Conservation (phyloP, 306 rosid genomes). For the Gleditsia sinensis region DNA sequence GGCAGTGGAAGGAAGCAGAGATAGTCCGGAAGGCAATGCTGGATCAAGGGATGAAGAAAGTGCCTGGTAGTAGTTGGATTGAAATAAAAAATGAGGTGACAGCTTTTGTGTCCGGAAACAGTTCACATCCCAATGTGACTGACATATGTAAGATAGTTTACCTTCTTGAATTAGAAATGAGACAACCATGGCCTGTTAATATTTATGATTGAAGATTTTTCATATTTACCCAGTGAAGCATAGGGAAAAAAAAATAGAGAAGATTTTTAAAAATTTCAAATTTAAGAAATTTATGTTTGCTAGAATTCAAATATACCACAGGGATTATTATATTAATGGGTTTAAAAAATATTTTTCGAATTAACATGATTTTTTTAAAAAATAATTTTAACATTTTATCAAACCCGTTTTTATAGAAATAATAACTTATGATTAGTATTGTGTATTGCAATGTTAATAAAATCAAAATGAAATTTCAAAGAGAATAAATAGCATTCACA, state of each 20-base stretch:
- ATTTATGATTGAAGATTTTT: conserved; percentile 36
- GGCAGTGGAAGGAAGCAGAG: conserved; percentile 88
- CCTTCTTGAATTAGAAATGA: conserved; percentile 67
- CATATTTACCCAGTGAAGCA: conserved; percentile 4
- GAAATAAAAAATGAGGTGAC: conserved; percentile 62
- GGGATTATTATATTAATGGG: too few relatives aligned
- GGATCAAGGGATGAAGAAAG: conserved; percentile 77
- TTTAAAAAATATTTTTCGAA: too few relatives aligned
- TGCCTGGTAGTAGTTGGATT: conserved; percentile 89
- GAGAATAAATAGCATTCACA: too few relatives aligned
- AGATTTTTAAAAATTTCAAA: too few relatives aligned
- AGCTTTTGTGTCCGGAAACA: conserved; percentile 71
- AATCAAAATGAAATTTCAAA: too few relatives aligned
- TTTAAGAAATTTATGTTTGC: too few relatives aligned
- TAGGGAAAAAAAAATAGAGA: conserved; percentile 3
- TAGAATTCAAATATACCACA: too few relatives aligned
- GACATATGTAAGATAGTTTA: conserved; percentile 41
- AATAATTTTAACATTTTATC: too few relatives aligned
- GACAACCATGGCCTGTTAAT: conserved; percentile 45
- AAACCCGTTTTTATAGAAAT: too few relatives aligned
- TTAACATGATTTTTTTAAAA: too few relatives aligned
- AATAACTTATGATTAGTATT: too few relatives aligned
- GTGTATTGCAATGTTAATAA: too few relatives aligned
- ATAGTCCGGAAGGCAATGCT: conserved; percentile 63
- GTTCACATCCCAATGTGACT: conserved; percentile 42